Base-by-base conservation (phyloP, 371 early-diverging fungal species). In the Syncephalastrum contaminatum region DNA sequence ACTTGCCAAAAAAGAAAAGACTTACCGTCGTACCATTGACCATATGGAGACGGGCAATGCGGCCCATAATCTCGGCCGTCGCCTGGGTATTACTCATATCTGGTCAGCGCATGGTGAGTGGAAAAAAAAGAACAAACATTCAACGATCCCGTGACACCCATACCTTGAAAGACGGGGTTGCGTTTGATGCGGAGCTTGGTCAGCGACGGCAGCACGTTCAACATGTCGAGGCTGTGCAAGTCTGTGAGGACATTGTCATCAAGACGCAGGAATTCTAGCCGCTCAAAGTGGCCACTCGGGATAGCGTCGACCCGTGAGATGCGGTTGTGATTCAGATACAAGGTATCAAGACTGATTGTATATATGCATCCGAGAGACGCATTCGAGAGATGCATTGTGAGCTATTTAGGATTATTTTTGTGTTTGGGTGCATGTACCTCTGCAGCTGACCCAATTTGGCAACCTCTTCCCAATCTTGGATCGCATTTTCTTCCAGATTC, bases 401-500 rank as follows among this genome's bases (percentile, higher is more conserved):
- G 41, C 20, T 2, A 47, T 3, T 20, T 18, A 43, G 27, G 25
- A 16, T 27, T 12, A 13, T 19, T 25, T 21, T 43, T 30, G 22
- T 18, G 6, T 42, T 14, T 53, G 6, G 42, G 18, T 4, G 18
- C 45, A 15, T 24, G 22, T 71, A 81, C 85, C 68, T 80, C 51
- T 83, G 77, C 19, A 86, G 64, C 0, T 63, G 53, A 5, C 73
- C 71, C 1, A 88, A 61, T 40, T 67, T 63, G 14, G 46, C 55
- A 30, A 91, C 65, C 52, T 83, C 70, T 1, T 59, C 61, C 90
- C 88, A 92, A 25, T 73, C 72, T 4, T 57, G 36, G 8, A 92
- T 59, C 6, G 25, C 18, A 60, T 92, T 92, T 48, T 78, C 65
- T 59, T 92, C 92, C 18, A 92, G 58, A 58, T 90, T 86, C 4